Evolutionary conservation across 768 basidiomycete species (phyloP).

Genomic region (Cystofilobasidium bisporidii): DNA sequence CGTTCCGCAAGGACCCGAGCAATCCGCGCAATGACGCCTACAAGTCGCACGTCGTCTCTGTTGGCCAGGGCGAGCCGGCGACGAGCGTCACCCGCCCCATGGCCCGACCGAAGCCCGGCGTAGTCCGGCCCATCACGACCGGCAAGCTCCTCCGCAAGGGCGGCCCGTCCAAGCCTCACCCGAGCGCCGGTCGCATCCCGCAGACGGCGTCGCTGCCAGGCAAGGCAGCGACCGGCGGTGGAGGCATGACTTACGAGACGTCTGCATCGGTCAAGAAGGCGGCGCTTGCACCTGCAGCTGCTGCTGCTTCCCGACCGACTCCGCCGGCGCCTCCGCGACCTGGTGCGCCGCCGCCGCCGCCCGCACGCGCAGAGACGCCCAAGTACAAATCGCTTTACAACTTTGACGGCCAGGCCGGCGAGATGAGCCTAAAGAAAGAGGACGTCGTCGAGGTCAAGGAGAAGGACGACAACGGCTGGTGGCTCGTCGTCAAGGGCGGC

Average conservation of each 20-base stretch:
- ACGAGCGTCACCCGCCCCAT: conserved; percentile 71
- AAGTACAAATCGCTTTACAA: conserved; percentile 79
- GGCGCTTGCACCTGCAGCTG: conserved; percentile 43
- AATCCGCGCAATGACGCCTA: conserved; percentile 69
- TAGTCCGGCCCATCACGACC: conserved; percentile 71
- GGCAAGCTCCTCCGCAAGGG: conserved; percentile 70
- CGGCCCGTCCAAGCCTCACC: conserved; percentile 50
- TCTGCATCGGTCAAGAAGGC: conserved; percentile 30
- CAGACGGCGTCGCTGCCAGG: conserved; percentile 24
- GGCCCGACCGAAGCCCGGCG: conserved; percentile 77
- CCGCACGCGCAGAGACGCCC: conserved; percentile 56
- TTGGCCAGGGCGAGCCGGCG: conserved; percentile 77
- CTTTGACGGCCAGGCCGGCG: conserved; percentile 84
- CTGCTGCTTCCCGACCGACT: conserved; percentile 40
- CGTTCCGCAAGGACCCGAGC: conserved; percentile 80
- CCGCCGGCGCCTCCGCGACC: conserved; percentile 43
- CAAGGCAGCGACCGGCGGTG: conserved; percentile 3
- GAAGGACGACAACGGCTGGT: conserved; percentile 95
- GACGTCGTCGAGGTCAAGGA: conserved; percentile 84
- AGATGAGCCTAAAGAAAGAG: conserved; percentile 80
- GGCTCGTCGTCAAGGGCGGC: conserved; percentile 77
- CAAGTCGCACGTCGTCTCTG: conserved; percentile 85
- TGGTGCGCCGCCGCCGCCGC: conserved; percentile 50
- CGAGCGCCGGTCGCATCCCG: background rate
- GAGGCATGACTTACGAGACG: conserved; percentile 25